Percentiles rank a stretch among this genome's conserved stretches.
These are phyloP conservation scores for Datisca glomerata DNA, from an alignment of 306 rosid genomes.

Conservation along the genomic window DNA sequence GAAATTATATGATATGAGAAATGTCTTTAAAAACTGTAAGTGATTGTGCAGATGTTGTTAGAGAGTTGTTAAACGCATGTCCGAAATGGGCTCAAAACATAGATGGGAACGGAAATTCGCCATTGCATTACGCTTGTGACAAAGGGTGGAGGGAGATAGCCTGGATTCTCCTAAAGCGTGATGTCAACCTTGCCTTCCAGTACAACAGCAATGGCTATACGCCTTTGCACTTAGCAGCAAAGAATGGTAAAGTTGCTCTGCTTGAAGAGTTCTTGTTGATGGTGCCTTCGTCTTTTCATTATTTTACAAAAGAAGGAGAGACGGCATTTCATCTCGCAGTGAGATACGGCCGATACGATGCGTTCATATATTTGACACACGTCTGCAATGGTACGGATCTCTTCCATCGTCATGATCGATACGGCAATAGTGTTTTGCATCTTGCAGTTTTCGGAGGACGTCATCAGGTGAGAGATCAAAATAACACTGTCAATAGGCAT, in stretches of 20 bases:
- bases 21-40: background rate
- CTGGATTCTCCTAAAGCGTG: slow-evolving; percentile 34
- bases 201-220: slow-evolving; percentile 53
- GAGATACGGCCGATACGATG: slow-evolving; percentile 40
- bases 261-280: slow-evolving; percentile 31
- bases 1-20: too few relatives aligned
- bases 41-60: slow-evolving; percentile 39
- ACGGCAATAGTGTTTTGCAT: slow-evolving; percentile 48
- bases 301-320: slow-evolving; percentile 50
- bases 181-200: slow-evolving; percentile 25
- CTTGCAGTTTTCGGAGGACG: slow-evolving; percentile 43
- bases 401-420: slow-evolving; percentile 33
- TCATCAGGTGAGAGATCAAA: slow-evolving; percentile 50
- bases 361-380: slow-evolving; percentile 30
- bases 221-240: slow-evolving; percentile 54
- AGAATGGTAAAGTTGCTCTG: slow-evolving; percentile 38
- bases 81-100: slow-evolving; percentile 22
- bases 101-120: slow-evolving; percentile 45
- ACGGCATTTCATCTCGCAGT: slow-evolving; percentile 60
- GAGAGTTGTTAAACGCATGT: slow-evolving; percentile 32
- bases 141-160: slow-evolving; percentile 39
- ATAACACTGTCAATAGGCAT: too few relatives aligned
- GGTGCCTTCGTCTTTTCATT: slow-evolving; percentile 31
- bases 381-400: slow-evolving; percentile 30
- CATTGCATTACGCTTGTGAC: slow-evolving; percentile 38